Base-by-base conservation (phyloP, 306 rosid species). In the Cucurbita ficifolia region DNA sequence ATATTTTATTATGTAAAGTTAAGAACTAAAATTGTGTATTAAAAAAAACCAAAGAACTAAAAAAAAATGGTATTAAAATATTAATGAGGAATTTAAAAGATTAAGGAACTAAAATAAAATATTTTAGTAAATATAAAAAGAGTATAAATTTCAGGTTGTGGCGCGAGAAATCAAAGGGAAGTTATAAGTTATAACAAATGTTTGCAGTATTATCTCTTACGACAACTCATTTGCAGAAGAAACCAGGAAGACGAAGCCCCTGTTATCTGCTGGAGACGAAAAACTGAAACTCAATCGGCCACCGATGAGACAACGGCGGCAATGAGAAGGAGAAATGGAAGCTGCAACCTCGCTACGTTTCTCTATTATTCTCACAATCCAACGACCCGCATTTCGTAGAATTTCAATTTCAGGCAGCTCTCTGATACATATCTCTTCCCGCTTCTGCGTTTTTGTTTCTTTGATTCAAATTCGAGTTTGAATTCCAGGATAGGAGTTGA, bases 171-270 rank as follows among this genome's bases (percentile, higher is more conserved):
- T 73, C 5, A 8, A 54, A 39, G 64, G 65, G 52, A 56, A n/a
- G 64, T 53, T 73, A 0, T 11, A 56, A n/a, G 64, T 53, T 73
- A 0, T 11, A 73, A 56, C 62, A 55, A 40, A 72, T 54, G 17
- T 12, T 45, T 17, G 54, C 53, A 48, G 1, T 22, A 68, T 68
- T 45, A 29, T 48, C 74, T 49, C 54, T 70, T 8, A 7, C 43
- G 24, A 73, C 76, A 73, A 56, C 76, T 40, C 76, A 73, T 39
- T 14, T 35, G 54, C 22, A 29, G 39, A 45, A 18, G n/a, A 56
- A 72, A 18, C 60, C 76, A 73, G 42, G 39, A 45, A 73, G 24
- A 1, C 42, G 2, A 29, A 40, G 42, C 7, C 53, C 7, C 24
- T 73, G 52, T 54, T 3, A 72, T 43, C 75, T 16, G 46, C 48